Evolutionary conservation across 179 eudicot species (phyloP).

Genomic region (Amaranthus tricolor): DNA sequence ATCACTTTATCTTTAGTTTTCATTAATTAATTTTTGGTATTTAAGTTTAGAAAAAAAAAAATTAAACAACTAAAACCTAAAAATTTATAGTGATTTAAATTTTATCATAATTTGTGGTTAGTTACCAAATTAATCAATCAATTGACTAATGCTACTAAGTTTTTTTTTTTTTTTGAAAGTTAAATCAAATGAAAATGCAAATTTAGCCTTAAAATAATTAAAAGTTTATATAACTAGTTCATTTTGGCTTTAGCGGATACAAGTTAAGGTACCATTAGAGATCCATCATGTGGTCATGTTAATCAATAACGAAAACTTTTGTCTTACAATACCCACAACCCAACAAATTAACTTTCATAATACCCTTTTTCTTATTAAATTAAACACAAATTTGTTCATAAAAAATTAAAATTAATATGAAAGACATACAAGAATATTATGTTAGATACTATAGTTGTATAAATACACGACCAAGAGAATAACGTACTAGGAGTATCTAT

Average conservation of each 20-base stretch:
- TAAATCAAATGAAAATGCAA: too few species aligned
- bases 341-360: background rate
- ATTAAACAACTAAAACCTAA: too few species aligned
- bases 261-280: background rate
- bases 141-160: background rate
- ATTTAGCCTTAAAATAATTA: too few species aligned
- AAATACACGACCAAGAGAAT: background rate
- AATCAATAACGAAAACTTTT: background rate
- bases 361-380: background rate
- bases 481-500: background rate
- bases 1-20: too few species aligned
- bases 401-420: background rate
- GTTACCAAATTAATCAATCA: background rate
- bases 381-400: background rate
- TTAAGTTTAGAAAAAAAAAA: too few species aligned
- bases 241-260: background rate
- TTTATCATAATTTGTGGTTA: background rate
- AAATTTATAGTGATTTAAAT: too few species aligned
- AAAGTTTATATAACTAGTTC: too few species aligned
- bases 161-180: background rate
- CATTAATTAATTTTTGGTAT: too few species aligned
- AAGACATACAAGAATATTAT: background rate
- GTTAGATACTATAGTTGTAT: background rate
- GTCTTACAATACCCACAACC: background rate
- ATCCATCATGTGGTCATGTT: slow-evolving; percentile 9